Evolutionary conservation across 83 land plant species (phyloP).

Genomic region (Thuja plicata): DNA sequence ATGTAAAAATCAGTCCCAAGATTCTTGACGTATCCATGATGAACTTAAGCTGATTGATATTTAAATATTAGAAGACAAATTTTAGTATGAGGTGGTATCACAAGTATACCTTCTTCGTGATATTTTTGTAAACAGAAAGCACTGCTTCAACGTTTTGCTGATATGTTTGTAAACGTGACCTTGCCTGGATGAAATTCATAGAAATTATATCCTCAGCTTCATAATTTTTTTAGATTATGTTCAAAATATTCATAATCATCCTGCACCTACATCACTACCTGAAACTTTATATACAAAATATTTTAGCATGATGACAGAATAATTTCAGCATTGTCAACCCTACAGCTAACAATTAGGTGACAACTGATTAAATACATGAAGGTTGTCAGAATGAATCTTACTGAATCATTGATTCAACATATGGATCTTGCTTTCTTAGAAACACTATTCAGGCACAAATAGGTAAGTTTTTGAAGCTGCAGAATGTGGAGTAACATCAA

Average conservation of each 20-base stretch:
- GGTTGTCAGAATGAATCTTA: not conserved
- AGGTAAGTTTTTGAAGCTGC: not conserved
- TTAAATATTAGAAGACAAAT: not conserved
- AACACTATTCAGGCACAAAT: not conserved
- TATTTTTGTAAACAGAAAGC: slow-evolving; percentile 48
- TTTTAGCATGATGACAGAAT: not conserved
- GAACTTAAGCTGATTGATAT: not conserved
- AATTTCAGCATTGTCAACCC: not conserved
- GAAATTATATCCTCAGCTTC: not conserved
- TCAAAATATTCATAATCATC: not conserved
- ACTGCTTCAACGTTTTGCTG: slow-evolving; percentile 66
- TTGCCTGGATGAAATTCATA: slow-evolving; percentile 45
- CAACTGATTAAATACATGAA: not conserved
- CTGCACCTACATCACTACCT: not conserved
- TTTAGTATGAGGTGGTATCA: not conserved
- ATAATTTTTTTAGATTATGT: not conserved
- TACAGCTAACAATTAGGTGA: not conserved
- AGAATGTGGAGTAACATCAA: not conserved
- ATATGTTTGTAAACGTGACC: slow-evolving; percentile 71
- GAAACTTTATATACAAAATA: not conserved
- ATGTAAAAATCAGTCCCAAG: not conserved
- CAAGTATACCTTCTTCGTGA: slow-evolving; percentile 54
- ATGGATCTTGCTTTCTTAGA: not conserved
- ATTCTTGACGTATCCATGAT: not conserved
- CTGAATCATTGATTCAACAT: not conserved